Evolutionary conservation across 2,329 filamentous ascomycete species (phyloP).

Genomic region (Rutstroemia sp.): DNA sequence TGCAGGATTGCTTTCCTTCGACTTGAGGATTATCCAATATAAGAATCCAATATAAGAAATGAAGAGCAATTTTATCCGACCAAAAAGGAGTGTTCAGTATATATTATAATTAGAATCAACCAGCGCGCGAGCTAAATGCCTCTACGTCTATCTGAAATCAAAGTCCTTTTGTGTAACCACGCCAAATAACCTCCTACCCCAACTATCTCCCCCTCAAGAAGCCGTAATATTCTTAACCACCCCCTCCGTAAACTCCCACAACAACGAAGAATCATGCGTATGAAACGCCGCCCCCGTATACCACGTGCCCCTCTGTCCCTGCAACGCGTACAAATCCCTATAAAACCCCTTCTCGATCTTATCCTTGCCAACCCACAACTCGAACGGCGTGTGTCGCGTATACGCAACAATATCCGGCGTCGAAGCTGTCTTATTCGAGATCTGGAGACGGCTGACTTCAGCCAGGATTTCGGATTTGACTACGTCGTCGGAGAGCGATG

Average conservation of each 20-base stretch:
- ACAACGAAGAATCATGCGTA: constrained; percentile 26
- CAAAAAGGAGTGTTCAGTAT: no score
- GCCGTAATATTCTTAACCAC: constrained; percentile 16
- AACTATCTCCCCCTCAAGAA: neutral
- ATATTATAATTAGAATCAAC: no score
- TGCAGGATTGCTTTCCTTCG: no score
- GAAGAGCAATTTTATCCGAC: no score
- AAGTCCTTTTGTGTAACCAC: no score
- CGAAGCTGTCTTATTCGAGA: constrained; percentile 4
- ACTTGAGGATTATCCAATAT: no score
- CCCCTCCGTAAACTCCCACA: constrained; percentile 28
- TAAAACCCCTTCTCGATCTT: constrained; percentile 36
- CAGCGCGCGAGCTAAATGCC: no score
- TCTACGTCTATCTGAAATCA: no score
- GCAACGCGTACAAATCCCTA: constrained; percentile 34
- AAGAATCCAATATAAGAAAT: no score
- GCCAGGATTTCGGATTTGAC: constrained; percentile 15
- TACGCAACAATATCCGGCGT: constrained; percentile 13
- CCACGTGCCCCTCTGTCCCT: constrained; percentile 38
- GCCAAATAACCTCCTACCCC: no score
- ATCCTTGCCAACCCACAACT: constrained; percentile 23
- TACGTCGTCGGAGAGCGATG: constrained; percentile 8
- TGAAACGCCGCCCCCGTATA: constrained; percentile 37
- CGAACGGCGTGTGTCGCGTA: constrained; percentile 18
- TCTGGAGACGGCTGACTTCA: constrained; percentile 7